Evolutionary conservation across 2,329 filamentous ascomycete species (phyloP).

Genomic region (Thelonectria blattea): DNA sequence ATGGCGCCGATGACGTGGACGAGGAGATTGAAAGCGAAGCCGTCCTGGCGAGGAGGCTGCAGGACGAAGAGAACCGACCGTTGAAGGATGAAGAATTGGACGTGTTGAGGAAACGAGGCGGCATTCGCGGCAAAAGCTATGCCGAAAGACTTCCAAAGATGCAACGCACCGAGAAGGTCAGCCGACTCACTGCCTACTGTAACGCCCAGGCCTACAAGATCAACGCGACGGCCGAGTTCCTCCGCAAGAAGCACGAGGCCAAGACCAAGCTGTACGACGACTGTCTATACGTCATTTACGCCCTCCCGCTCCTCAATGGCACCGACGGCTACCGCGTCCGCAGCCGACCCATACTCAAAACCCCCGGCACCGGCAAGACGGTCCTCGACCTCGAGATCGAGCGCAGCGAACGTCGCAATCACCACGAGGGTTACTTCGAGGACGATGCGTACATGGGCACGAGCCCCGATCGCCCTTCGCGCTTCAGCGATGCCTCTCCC

Average conservation of each 20-base stretch:
- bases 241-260: conserved; percentile 85
- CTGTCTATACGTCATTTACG: conserved; percentile 94
- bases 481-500: conserved; percentile 41
- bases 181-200: conserved; percentile 93
- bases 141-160: conserved; percentile 91
- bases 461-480: conserved; percentile 41
- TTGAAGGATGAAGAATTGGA: conserved; percentile 72
- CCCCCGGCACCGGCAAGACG: conserved; percentile 85
- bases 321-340: conserved; percentile 85
- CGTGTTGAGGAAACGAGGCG: conserved; percentile 66
- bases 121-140: conserved; percentile 80
- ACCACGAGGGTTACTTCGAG: conserved; percentile 90
- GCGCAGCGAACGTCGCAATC: conserved; percentile 85
- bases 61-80: conserved; percentile 67
- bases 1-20: conserved; percentile 60
- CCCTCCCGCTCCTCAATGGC: conserved; percentile 85
- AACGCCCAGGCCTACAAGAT: conserved; percentile 94
- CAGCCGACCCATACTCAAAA: conserved; percentile 91
- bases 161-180: conserved; percentile 83
- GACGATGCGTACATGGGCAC: conserved; percentile 64
- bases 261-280: conserved; percentile 98
- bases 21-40: conserved; percentile 62
- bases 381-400: conserved; percentile 96
- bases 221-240: conserved; percentile 84
- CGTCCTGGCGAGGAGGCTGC: conserved; percentile 46